Percentiles rank a stretch among this genome's conserved stretches.
Conservation (phyloP, 371 early-diverging fungal genomes). For the Cokeromyces recurvatus region DNA sequence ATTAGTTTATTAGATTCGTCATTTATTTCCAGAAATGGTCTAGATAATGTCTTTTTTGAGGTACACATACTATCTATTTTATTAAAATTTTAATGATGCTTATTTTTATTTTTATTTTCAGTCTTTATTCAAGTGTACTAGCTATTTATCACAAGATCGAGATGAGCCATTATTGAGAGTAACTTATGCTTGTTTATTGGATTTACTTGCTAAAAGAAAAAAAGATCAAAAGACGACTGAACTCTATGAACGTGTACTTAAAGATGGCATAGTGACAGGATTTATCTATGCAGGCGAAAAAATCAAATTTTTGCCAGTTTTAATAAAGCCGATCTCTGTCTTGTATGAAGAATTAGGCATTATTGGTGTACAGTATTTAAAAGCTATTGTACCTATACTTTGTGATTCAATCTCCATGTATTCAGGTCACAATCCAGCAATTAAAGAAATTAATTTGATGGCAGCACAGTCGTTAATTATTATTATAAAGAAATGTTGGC, state of each 20-base stretch:
- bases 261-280: slow-evolving; percentile 28
- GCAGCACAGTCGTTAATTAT: slow-evolving; percentile 14
- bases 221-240: not conserved
- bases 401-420: slow-evolving; percentile 7
- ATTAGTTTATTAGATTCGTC: slow-evolving; percentile 17
- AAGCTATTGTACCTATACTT: slow-evolving; percentile 19
- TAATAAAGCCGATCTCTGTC: slow-evolving; percentile 14
- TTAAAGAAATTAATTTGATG: slow-evolving; percentile 11
- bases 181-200: slow-evolving; percentile 31
- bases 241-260: slow-evolving; percentile 26
- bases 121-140: slow-evolving; percentile 34
- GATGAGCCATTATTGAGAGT: slow-evolving; percentile 17
- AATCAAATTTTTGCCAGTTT: slow-evolving; percentile 8
- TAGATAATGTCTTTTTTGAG: slow-evolving; percentile 34
- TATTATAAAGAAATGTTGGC: slow-evolving; percentile 31
- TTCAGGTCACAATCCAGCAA: not conserved
- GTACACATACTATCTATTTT: slow-evolving; percentile 6
- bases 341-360: slow-evolving; percentile 20
- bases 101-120: slow-evolving; percentile 1
- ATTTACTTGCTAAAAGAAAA: slow-evolving; percentile 16
- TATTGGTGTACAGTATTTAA: slow-evolving; percentile 27
- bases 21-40: slow-evolving; percentile 8
- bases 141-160: slow-evolving; percentile 26
- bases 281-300: slow-evolving; percentile 23
- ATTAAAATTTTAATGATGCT: not conserved